Evolutionary conservation across 2,329 filamentous ascomycete genomes (phyloP).

Genomic region (Penicillium sp.): DNA sequence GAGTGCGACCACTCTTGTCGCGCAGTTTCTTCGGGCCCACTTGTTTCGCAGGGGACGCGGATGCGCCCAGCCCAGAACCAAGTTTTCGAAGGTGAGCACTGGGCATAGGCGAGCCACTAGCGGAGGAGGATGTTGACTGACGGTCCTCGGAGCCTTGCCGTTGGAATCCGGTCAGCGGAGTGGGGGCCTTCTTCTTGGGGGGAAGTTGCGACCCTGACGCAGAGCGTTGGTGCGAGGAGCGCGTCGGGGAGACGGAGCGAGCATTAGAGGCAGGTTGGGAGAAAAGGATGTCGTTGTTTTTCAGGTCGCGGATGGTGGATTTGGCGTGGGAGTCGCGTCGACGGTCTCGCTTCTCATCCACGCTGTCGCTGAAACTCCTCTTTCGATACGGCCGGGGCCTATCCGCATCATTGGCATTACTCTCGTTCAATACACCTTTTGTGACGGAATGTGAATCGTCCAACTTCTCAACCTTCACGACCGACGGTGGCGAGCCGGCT

Average conservation of each 20-base stretch:
- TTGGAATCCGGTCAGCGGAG: constrained; percentile 45
- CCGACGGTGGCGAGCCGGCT: constrained; percentile 33
- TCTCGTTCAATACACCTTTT: constrained; percentile 20
- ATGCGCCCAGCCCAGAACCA: constrained; percentile 44
- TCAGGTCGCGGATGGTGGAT: constrained; percentile 28
- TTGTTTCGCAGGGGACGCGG: constrained; percentile 71
- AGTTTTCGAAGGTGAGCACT: constrained; percentile 47
- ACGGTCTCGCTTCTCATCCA: constrained; percentile 35
- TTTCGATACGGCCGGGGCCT: constrained; percentile 36
- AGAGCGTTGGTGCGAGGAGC: constrained; percentile 42
- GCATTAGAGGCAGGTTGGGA: constrained; percentile 36
- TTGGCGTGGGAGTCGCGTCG: constrained; percentile 28
- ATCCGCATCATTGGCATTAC: constrained; percentile 11
- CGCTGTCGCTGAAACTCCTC: constrained; percentile 43
- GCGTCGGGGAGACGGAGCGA: constrained; percentile 42
- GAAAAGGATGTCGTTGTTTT: constrained; percentile 32
- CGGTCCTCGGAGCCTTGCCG: constrained; percentile 53
- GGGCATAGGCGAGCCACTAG: constrained; percentile 49
- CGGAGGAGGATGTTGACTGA: constrained; percentile 49
- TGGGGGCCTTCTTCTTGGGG: constrained; percentile 44
- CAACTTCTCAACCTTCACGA: constrained; percentile 42
- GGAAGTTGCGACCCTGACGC: constrained; percentile 39
- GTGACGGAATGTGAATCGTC: constrained; percentile 36
- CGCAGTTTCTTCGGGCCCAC: constrained; percentile 77
- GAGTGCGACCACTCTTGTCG: constrained; percentile 89